These are phyloP conservation scores for Boletus fagicola DNA, from an alignment of 768 basidiomycete species.

Conservation along the genomic window DNA sequence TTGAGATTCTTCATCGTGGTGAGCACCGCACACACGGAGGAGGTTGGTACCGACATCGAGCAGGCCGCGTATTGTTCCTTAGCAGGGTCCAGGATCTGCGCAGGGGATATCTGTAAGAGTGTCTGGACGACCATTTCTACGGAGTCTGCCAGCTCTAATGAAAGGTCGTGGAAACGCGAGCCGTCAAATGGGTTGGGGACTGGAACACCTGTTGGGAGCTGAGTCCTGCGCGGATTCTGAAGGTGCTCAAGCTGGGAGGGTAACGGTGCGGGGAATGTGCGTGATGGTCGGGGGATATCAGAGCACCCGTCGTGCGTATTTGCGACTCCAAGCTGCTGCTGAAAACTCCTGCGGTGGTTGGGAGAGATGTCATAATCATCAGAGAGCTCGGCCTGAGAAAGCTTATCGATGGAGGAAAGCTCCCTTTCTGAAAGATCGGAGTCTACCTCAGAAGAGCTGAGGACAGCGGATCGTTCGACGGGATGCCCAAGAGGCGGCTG, in stretches of 20 bases:
- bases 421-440: conserved; percentile 51
- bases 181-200: conserved; percentile 21
- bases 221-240: conserved; percentile 58
- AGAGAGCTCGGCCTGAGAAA: conserved; percentile 32
- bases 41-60: conserved; percentile 80
- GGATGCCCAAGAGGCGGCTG: conserved; percentile 34
- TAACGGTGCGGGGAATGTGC: conserved; percentile 79
- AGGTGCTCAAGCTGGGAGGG: conserved; percentile 75
- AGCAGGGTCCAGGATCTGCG: conserved; percentile 86
- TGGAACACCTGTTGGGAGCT: conserved; percentile 13
- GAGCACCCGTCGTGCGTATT: conserved; percentile 26
- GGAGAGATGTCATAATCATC: conserved; percentile 31
- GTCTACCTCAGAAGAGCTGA: conserved; percentile 53
- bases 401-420: conserved; percentile 29
- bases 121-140: conserved; percentile 91
- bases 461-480: conserved; percentile 39
- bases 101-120: conserved; percentile 84
- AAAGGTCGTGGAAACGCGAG: conserved; percentile 61
- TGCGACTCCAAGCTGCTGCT: conserved; percentile 24
- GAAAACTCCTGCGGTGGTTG: conserved; percentile 24
- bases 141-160: conserved; percentile 86
- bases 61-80: conserved; percentile 93
- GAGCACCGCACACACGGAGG: conserved; percentile 85
- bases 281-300: conserved; percentile 56
- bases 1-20: conserved; percentile 93